Percentiles rank a stretch among this genome's conserved stretches.
Conservation (phyloP, 1,284 basidiomycete genomes). For the Cryptococcus sp. region DNA sequence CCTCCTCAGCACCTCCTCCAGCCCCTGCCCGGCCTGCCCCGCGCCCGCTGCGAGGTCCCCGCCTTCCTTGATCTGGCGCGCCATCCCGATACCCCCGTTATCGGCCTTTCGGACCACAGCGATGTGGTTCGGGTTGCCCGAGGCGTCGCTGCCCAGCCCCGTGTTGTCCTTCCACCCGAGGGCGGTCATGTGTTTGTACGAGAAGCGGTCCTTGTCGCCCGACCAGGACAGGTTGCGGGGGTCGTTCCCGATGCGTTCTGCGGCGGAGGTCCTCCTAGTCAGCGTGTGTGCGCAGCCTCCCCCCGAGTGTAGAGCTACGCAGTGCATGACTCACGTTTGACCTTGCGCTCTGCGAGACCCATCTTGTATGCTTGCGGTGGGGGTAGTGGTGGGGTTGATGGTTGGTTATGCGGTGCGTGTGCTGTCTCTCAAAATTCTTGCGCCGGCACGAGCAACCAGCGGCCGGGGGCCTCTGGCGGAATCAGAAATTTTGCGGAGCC, state of each 20-base stretch:
- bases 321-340: slow-evolving; percentile 40
- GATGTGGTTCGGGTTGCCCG: slow-evolving; percentile 49
- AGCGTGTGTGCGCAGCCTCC: neutral
- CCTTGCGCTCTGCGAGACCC: slow-evolving; percentile 50
- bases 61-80: slow-evolving; percentile 46
- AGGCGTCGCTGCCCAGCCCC: slow-evolving; percentile 34
- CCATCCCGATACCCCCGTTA: slow-evolving; percentile 50
- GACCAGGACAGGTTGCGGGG: slow-evolving; percentile 51
- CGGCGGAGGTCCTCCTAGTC: neutral
- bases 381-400: neutral
- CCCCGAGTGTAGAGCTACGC: neutral
- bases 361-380: slow-evolving; percentile 23
- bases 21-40: slow-evolving; percentile 46
- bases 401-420: neutral
- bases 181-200: slow-evolving; percentile 49
- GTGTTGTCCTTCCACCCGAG: slow-evolving; percentile 48
- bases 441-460: too few species aligned
- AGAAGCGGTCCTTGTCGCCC: slow-evolving; percentile 49
- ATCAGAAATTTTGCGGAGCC: slow-evolving; percentile 31
- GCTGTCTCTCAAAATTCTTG: slow-evolving; percentile 5
- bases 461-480: slow-evolving; percentile 11
- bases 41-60: slow-evolving; percentile 41
- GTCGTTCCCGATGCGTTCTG: slow-evolving; percentile 49
- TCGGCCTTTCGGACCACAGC: slow-evolving; percentile 49
- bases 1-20: slow-evolving; percentile 47